phyloP scores from a whole-genome alignment of 2,329 filamentous ascomycete genomes.

The Metarhizium brunneum region DNA sequence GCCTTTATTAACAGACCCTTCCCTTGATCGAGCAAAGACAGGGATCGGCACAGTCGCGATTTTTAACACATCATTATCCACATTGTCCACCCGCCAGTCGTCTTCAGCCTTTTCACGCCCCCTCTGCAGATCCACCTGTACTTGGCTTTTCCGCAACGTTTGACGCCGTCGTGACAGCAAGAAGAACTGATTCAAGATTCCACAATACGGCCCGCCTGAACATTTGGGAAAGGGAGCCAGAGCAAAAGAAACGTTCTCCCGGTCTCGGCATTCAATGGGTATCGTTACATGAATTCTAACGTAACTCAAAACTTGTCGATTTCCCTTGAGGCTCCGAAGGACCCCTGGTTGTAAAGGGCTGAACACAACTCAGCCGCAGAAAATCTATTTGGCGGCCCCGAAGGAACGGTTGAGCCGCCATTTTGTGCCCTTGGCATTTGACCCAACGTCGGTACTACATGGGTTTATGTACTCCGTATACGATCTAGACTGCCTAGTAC shows the following conservation, averaged over 20 bases:
- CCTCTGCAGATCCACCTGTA: background rate
- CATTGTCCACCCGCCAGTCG: background rate
- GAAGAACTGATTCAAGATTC: background rate
- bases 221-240: background rate
- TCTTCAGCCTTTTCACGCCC: background rate
- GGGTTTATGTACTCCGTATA: background rate
- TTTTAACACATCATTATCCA: background rate
- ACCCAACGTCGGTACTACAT: background rate
- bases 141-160: conserved; percentile 2
- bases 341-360: too few relatives aligned
- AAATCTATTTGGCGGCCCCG: background rate
- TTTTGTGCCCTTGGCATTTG: background rate
- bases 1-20: background rate
- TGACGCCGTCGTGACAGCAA: background rate
- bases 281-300: background rate
- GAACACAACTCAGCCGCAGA: background rate
- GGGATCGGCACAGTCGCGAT: background rate
- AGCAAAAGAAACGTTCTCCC: background rate
- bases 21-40: background rate
- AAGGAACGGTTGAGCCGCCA: background rate
- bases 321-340: too few relatives aligned
- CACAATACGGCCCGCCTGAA: background rate
- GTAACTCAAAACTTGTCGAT: background rate
- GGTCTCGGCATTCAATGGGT: background rate
- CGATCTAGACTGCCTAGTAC: background rate